Evolutionary conservation across 495 filamentous ascomycete genomes (phyloP).

Genomic region (Aspergillus carlsbadensis): DNA sequence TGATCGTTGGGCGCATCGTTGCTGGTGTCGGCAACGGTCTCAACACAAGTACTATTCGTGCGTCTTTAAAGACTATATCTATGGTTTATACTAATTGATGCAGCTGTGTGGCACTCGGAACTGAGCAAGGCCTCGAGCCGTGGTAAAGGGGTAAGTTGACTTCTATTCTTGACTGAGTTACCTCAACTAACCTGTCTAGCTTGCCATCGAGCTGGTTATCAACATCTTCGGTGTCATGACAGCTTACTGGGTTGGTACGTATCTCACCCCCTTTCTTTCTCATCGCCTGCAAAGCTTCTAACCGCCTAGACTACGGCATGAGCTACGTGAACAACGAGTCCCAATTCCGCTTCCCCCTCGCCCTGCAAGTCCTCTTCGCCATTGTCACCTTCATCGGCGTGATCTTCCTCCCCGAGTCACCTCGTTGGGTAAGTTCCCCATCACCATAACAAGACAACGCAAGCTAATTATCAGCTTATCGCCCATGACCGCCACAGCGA

Average conservation of each 20-base stretch:
- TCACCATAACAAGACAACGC: not conserved
- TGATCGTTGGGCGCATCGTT: slow-evolving; percentile 51
- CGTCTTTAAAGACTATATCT: not conserved
- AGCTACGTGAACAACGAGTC: slow-evolving; percentile 31
- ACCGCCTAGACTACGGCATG: slow-evolving; percentile 31
- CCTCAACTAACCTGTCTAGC: slow-evolving; percentile 17
- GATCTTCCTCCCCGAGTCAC: slow-evolving; percentile 53
- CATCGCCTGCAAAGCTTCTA: not conserved
- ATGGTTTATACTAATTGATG: not conserved
- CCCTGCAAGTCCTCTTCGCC: slow-evolving; percentile 57
- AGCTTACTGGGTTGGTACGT: slow-evolving; percentile 38
- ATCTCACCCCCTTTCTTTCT: not conserved
- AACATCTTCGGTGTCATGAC: slow-evolving; percentile 56
- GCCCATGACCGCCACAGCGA: slow-evolving; percentile 31
- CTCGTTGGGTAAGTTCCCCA: slow-evolving; percentile 40
- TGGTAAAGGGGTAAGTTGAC: slow-evolving; percentile 55
- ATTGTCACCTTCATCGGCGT: slow-evolving; percentile 47
- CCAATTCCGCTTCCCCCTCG: slow-evolving; percentile 51
- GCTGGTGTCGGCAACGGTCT: slow-evolving; percentile 50
- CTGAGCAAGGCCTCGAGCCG: slow-evolving; percentile 60
- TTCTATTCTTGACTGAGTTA: not conserved
- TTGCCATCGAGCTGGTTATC: slow-evolving; percentile 57
- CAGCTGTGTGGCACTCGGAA: slow-evolving; percentile 54
- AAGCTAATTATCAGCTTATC: slow-evolving; percentile 23
- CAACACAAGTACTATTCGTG: slow-evolving; percentile 48